Evolutionary conservation across 78 protist species (phyloP).

Genomic region (Planoprotostelium fungivorum): DNA sequence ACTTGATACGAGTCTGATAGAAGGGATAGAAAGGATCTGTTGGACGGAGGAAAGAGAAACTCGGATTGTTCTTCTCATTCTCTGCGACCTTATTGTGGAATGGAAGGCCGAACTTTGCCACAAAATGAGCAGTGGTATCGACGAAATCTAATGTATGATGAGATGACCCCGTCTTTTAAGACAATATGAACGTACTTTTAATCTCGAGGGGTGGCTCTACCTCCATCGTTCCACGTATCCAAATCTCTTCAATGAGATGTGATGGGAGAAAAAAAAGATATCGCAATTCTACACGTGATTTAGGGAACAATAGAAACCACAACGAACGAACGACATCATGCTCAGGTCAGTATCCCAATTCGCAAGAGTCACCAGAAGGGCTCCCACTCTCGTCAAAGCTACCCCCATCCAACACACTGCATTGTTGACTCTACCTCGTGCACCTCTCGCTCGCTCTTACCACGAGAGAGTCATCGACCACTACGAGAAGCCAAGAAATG

Average conservation of each 20-base stretch:
- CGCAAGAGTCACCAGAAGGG: neutral
- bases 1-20: conserved; percentile 14
- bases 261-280: neutral
- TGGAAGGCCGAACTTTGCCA: conserved; percentile 49
- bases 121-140: conserved; percentile 58
- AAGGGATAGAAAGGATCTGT: conserved; percentile 42
- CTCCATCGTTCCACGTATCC: neutral
- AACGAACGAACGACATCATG: neutral
- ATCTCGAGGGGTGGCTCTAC: neutral
- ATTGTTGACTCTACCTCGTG: neutral
- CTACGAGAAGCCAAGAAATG: conserved; percentile 93
- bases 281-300: too few relatives aligned
- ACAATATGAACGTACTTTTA: neutral
- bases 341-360: neutral
- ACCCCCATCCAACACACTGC: neutral
- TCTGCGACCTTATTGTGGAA: conserved; percentile 34
- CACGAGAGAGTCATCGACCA: conserved; percentile 90
- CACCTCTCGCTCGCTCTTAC: neutral
- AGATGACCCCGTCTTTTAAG: neutral
- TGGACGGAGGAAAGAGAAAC: conserved; percentile 42
- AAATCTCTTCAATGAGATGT: neutral
- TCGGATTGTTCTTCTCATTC: conserved; percentile 43
- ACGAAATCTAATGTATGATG: conserved; percentile 12
- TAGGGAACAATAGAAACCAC: neutral
- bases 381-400: neutral